These are phyloP conservation scores for Triticum timopheevii DNA, from an alignment of 176 grass and related monocot genomes.

Conservation along the genomic window DNA sequence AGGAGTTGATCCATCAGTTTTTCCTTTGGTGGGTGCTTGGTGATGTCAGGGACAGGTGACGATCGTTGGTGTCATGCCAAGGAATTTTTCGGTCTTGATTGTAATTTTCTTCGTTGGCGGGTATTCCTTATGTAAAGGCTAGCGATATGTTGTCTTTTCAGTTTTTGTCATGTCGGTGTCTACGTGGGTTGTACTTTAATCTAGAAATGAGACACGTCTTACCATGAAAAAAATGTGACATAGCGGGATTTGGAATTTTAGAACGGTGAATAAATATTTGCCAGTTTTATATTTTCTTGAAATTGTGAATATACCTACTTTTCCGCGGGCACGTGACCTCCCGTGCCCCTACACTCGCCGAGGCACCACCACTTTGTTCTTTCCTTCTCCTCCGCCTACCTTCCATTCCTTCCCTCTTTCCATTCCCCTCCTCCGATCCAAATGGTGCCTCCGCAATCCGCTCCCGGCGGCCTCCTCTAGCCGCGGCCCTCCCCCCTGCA, in stretches of 20 bases:
- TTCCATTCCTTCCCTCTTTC: not conserved
- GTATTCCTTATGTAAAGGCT: no score
- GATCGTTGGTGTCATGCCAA: no score
- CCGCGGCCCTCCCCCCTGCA: not conserved
- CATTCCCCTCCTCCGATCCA: slow-evolving; percentile 25
- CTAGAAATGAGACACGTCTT: no score
- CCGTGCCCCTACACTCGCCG: slow-evolving; percentile 13
- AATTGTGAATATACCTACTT: not conserved
- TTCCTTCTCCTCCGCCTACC: slow-evolving; percentile 4
- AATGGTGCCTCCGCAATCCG: slow-evolving; percentile 29
- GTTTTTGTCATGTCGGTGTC: no score
- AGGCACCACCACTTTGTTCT: slow-evolving; percentile 45
- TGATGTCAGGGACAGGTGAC: no score
- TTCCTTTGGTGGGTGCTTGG: no score
- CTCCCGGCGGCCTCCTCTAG: slow-evolving; percentile 24
- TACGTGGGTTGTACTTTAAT: no score
- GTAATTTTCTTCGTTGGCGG: no score
- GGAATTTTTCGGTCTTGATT: no score
- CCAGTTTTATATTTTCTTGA: not conserved
- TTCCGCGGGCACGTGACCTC: slow-evolving; percentile 33
- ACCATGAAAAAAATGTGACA: no score
- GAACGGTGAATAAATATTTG: not conserved
- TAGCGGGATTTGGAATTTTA: not conserved
- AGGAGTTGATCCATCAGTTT: no score
- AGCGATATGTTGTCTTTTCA: no score